Percentiles rank a stretch among this genome's conserved stretches.
These are phyloP conservation scores for Oryza meyeriana DNA, from an alignment of 176 grass and related monocot species.

Conservation along the genomic window DNA sequence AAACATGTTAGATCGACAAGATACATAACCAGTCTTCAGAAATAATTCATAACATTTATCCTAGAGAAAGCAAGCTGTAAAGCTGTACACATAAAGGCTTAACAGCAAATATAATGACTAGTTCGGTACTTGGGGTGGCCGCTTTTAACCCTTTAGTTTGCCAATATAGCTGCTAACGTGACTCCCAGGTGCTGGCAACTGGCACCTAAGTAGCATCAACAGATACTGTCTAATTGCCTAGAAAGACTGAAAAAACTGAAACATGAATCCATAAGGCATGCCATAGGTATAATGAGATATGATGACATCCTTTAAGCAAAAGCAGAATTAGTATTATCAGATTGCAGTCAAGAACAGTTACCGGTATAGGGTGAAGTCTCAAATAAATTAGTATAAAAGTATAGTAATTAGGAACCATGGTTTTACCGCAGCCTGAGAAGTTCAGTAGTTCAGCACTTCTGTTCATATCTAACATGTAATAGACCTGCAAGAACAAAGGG, in stretches of 20 bases:
- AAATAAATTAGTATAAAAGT: constrained; percentile 14
- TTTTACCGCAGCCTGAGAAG: constrained; percentile 96
- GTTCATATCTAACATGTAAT: constrained; percentile 89
- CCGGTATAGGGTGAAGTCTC: not conserved
- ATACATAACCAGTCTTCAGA: constrained; percentile 6
- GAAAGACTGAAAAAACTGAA: too few species aligned
- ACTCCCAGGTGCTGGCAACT: too few species aligned
- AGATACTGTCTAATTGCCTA: too few species aligned
- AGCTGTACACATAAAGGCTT: not conserved
- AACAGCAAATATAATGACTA: not conserved
- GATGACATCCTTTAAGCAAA: not conserved
- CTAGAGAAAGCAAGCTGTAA: not conserved
- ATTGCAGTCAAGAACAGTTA: not conserved
- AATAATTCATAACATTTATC: constrained; percentile 18
- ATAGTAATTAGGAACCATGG: constrained; percentile 20
- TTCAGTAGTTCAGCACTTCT: constrained; percentile 65
- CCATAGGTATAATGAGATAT: not conserved
- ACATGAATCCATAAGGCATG: too few species aligned
- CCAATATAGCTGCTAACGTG: too few species aligned
- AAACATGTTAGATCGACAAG: not conserved
- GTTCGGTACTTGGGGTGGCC: too few species aligned
- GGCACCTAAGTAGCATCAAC: too few species aligned
- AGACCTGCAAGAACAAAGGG: constrained; percentile 60
- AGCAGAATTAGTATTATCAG: not conserved
- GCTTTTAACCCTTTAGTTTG: too few species aligned